phyloP scores from a whole-genome alignment of 208 protist species.

The Wallacemonas collosoma region DNA sequence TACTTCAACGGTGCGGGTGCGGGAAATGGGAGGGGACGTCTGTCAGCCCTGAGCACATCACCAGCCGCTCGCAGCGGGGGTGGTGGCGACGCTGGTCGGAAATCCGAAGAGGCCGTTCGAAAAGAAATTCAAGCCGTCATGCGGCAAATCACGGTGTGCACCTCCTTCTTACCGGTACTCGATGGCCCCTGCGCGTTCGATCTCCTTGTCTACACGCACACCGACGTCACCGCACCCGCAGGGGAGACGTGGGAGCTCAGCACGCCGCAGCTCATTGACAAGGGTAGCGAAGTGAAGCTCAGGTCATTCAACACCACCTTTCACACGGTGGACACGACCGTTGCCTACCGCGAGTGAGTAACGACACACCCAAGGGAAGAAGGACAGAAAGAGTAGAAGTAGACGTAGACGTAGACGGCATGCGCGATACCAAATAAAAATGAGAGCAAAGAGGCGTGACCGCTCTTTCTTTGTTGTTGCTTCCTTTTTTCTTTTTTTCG shows the following conservation, averaged over 20 bases:
- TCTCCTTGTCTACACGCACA: conserved; percentile 93
- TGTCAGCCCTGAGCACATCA: not conserved
- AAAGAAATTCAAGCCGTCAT: conserved; percentile 96
- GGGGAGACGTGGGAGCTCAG: conserved; percentile 94
- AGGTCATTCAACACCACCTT: conserved; percentile 95
- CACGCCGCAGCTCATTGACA: conserved; percentile 94
- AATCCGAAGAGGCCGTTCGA: conserved; percentile 88
- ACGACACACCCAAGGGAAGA: not conserved
- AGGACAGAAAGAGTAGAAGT: not conserved
- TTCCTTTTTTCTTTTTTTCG: too few species aligned
- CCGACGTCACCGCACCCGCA: conserved; percentile 70
- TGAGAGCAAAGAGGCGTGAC: not conserved
- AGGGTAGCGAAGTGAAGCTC: conserved; percentile 93
- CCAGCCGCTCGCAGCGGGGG: not conserved
- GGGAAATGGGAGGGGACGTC: not conserved
- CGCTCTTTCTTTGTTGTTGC: not conserved
- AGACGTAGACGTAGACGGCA: too few species aligned
- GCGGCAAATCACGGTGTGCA: conserved; percentile 96
- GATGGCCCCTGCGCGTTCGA: conserved; percentile 90
- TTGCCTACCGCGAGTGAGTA: conserved; percentile 76
- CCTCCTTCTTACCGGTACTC: conserved; percentile 97
- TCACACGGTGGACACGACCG: conserved; percentile 87
- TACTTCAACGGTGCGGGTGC: conserved; percentile 12
- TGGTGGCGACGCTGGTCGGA: not conserved
- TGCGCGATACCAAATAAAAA: too few species aligned